Evolutionary conservation across 2,329 filamentous ascomycete genomes (phyloP).

Genomic region (Lojkania enalia): DNA sequence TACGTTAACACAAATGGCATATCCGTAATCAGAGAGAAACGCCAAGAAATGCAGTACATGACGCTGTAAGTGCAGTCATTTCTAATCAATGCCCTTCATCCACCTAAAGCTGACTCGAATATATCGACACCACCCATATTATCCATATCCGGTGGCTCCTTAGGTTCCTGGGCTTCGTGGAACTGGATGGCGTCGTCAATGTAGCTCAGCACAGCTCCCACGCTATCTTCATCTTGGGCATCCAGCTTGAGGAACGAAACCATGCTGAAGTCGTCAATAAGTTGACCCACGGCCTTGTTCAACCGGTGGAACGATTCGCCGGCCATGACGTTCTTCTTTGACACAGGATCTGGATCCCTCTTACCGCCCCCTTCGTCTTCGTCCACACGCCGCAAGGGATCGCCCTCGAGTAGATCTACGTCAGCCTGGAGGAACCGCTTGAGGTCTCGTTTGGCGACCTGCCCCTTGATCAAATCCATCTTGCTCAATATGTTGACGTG

Average conservation of each 20-base stretch:
- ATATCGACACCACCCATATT: slow-evolving; percentile 10
- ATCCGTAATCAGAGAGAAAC: too few relatives aligned
- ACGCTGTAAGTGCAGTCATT: not conserved
- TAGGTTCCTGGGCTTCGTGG: slow-evolving; percentile 90
- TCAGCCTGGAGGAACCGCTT: slow-evolving; percentile 91
- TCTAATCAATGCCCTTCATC: not conserved
- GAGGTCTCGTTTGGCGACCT: slow-evolving; percentile 82
- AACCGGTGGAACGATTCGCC: slow-evolving; percentile 80
- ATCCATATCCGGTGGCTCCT: slow-evolving; percentile 66
- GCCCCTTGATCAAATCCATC: slow-evolving; percentile 94
- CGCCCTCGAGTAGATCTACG: slow-evolving; percentile 77
- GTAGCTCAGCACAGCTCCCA: slow-evolving; percentile 81
- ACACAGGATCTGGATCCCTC: slow-evolving; percentile 62
- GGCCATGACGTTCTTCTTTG: slow-evolving; percentile 72
- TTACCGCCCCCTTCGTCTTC: slow-evolving; percentile 46
- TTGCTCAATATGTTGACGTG: slow-evolving; percentile 97
- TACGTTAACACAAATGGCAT: too few relatives aligned
- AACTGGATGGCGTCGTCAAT: slow-evolving; percentile 94
- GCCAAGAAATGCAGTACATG: not conserved
- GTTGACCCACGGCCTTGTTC: slow-evolving; percentile 82
- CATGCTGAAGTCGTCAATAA: slow-evolving; percentile 98
- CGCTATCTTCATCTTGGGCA: slow-evolving; percentile 88
- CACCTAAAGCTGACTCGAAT: slow-evolving; percentile 5
- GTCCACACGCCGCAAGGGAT: slow-evolving; percentile 57
- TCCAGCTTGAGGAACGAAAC: slow-evolving; percentile 92